Base-by-base conservation (phyloP, 2,329 filamentous ascomycete species). In the Rhynchosporium agropyri region DNA sequence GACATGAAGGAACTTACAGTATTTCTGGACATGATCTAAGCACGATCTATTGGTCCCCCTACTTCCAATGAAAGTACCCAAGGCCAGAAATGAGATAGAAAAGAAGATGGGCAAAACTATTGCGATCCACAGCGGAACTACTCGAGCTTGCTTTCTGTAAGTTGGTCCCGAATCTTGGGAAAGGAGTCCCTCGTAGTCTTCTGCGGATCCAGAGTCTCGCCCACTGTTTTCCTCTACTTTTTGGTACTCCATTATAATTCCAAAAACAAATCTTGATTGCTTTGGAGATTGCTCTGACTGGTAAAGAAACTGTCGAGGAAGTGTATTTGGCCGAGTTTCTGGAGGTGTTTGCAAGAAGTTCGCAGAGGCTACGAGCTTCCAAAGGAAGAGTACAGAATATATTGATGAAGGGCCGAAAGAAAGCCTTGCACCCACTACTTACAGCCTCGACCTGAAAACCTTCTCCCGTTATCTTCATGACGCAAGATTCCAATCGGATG, bases 11-110 rank as follows among this genome's bases (percentile, higher is more conserved):
- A 26, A 64, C 67, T 57, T 60, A 71, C 70, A 72, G 48, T 69
- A 72, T 48, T 70, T 63, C 26, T 70, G 68, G 43, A 68, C 61
- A 51, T 69, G 67, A 20, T 63, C 50, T 15, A 68, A 61, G 36
- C 66, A 72, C 42, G 51, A 60, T 6, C 61, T 48, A 56, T 68
- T 63, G 7, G 53, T 51, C 55, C 55, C 65, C 9, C 58, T 56
- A 50, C 56, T 65, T 46, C 70, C 70, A 58, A 71, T 60, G 65
- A 65, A 71, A 48, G 60, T 46, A 50, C 70, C 70, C 29, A 67
- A 50, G 29, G 56, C 64, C 29, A 71, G 33, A 6, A 66, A 49
- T 33, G 33, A 56, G 4, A 65, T 8, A 10, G 63, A 66, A 40
- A 64, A 54, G 7, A 69, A 26, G 31, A 65, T 58, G 10, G 65